phyloP scores from a whole-genome alignment of 2,329 filamentous ascomycete species.

The Penicillium sp. region DNA sequence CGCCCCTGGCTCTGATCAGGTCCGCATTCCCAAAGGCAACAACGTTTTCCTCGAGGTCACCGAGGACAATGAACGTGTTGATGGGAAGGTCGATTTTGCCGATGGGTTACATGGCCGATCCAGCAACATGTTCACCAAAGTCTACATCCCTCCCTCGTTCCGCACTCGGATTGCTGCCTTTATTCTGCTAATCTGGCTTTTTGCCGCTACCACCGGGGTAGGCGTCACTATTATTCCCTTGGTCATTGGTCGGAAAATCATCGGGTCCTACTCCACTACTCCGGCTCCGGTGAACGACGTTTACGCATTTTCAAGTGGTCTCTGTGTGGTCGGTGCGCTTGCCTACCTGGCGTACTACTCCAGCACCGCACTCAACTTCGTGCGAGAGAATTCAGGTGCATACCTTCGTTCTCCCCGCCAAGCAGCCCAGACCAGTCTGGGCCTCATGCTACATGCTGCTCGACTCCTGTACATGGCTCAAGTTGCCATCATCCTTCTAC shows the following conservation, averaged over 20 bases:
- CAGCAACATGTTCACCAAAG: constrained; percentile 63
- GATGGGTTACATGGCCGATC: constrained; percentile 60
- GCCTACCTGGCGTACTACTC: constrained; percentile 60
- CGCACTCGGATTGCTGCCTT: constrained; percentile 76
- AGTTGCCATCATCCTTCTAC: constrained; percentile 73
- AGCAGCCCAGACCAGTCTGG: constrained; percentile 21
- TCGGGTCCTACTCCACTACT: constrained; percentile 68
- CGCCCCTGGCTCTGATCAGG: constrained; percentile 91
- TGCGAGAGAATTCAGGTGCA: constrained; percentile 25
- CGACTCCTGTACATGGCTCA: constrained; percentile 71
- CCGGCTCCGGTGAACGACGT: constrained; percentile 84
- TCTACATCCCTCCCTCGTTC: constrained; percentile 85
- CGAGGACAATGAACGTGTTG: constrained; percentile 63
- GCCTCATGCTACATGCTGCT: constrained; percentile 35
- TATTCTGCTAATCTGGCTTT: constrained; percentile 86
- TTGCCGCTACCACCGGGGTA: constrained; percentile 84
- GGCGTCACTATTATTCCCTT: constrained; percentile 82
- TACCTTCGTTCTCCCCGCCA: constrained; percentile 33
- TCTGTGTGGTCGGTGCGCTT: constrained; percentile 72
- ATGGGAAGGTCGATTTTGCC: constrained; percentile 55
- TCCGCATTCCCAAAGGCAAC: constrained; percentile 83
- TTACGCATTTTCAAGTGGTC: constrained; percentile 88
- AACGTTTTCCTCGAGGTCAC: constrained; percentile 76
- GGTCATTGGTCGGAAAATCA: constrained; percentile 75
- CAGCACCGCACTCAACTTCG: constrained; percentile 19